These are phyloP conservation scores for Plantago major DNA, from an alignment of 257 asterid genomes.

Conservation along the genomic window DNA sequence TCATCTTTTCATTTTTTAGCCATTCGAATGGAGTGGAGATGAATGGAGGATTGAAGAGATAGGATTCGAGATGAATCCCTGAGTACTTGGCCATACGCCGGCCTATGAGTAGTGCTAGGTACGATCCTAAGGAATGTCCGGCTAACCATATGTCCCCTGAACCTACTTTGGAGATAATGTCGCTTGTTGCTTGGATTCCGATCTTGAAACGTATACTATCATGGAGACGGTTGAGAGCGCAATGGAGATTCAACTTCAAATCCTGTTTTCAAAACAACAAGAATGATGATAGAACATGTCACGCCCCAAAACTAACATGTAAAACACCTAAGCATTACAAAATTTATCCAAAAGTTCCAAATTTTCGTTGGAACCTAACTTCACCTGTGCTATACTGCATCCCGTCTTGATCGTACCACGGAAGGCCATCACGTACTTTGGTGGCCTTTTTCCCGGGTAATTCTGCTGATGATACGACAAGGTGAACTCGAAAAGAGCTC, in stretches of 20 bases:
- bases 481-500: constrained; percentile 49
- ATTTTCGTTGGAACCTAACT: neutral
- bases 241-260: constrained; percentile 48
- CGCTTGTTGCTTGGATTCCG: constrained; percentile 28
- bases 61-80: constrained; percentile 47
- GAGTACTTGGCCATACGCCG: constrained; percentile 35
- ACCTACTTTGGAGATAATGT: constrained; percentile 20
- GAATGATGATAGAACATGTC: neutral
- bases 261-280: constrained; percentile 20
- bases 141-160: constrained; percentile 50
- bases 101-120: constrained; percentile 59
- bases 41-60: constrained; percentile 75
- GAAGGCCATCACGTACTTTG: constrained; percentile 54
- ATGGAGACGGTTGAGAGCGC: constrained; percentile 39
- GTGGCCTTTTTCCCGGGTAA: constrained; percentile 27
- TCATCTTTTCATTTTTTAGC: constrained; percentile 42
- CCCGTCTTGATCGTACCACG: constrained; percentile 54
- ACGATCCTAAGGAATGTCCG: constrained; percentile 70
- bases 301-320: too few species aligned
- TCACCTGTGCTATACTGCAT: constrained; percentile 28
- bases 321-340: neutral
- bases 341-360: neutral
- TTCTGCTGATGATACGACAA: constrained; percentile 16
- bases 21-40: constrained; percentile 51
- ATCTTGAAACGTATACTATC: constrained; percentile 38